phyloP scores from a whole-genome alignment of 2,329 filamentous ascomycete species.

The Talaromyces sp. region DNA sequence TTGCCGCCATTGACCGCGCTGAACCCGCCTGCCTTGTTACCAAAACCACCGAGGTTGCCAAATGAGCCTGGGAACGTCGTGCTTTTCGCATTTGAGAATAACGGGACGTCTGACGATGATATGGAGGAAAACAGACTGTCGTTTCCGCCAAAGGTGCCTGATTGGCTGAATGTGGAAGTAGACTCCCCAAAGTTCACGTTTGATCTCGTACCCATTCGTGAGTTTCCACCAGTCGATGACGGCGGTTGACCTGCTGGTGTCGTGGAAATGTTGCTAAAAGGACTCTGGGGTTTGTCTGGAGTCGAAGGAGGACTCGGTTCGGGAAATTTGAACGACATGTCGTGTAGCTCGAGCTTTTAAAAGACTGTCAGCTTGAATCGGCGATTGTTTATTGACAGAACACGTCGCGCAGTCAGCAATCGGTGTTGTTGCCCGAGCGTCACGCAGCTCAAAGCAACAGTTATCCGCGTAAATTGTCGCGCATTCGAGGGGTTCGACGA shows the following conservation, averaged over 20 bases:
- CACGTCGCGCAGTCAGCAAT: background rate
- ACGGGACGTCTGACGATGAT: conserved; percentile 32
- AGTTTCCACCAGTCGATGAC: conserved; percentile 50
- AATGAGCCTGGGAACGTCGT: conserved; percentile 25
- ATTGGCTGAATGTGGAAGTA: conserved; percentile 36
- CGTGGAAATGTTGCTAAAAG: conserved; percentile 48
- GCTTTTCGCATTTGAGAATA: conserved; percentile 29
- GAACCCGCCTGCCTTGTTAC: conserved; percentile 23
- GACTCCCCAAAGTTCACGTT: conserved; percentile 36
- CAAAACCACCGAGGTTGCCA: conserved; percentile 27
- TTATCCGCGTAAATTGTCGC: background rate
- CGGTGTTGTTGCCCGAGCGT: background rate
- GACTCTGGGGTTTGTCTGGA: conserved; percentile 36
- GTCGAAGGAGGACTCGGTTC: conserved; percentile 23
- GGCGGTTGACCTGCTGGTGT: conserved; percentile 57
- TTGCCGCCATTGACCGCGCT: conserved; percentile 26
- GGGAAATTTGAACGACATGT: background rate
- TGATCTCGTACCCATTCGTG: conserved; percentile 42
- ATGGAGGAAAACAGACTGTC: conserved; percentile 39
- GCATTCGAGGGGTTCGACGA: background rate
- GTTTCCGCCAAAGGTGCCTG: conserved; percentile 33
- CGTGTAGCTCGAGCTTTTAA: background rate
- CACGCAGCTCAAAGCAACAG: background rate
- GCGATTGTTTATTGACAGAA: background rate
- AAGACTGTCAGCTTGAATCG: background rate